Base-by-base conservation (phyloP, 2,329 filamentous ascomycete species). In the Teratosphaeriaceae sp. region DNA sequence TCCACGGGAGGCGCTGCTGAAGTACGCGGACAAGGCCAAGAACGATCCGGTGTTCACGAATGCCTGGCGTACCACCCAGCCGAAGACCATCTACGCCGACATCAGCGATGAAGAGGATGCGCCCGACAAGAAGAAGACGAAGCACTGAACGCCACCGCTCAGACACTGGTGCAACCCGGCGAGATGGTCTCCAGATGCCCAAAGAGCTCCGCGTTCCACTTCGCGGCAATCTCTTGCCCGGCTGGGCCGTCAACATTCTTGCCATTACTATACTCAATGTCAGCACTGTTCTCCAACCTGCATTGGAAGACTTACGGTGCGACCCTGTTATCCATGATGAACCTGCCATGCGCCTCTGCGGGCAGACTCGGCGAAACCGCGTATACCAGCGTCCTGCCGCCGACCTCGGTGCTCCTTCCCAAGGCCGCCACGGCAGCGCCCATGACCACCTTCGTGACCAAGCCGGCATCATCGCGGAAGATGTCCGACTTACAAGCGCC, bases 11-110 rank as follows among this genome's bases (percentile, higher is more conserved):
- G 92, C 92, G 35, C 69, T 98, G 59, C 69, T 98, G 47, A 96
- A 94, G 69, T 98, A 97, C 71, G 90, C 88, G 27, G 87, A 94
- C 43, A 83, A 94, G 61, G 88, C 89, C 11, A 81, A 94, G 66
- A 90, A 87, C 61, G 89, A 97, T 61, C 90, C 89, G 1, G 76
- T 95, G 56, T 98, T 97, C 60, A 98, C 92, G 22, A 87, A 85
- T 53, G 92, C 89, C 13, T 98, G 88, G 85, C 85, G 84, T 60
- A 76, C 84, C 55, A 97, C 88, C 27, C 90, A 97, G 68, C 92
- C 92, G 0, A 83, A 89, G 54, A 88, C 89, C 20, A 84, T 96
- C 52, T 98, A 94, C 69, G 85, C 85, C 6, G 86, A 96, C 33
- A 58, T 92, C 24, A 94, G 88, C 62, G 90, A 94, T 57, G 89